Evolutionary conservation across 129 eudicot genomes (phyloP), one percentile per base, ranked within the genome.

Genomic region (Cynara cardunculus): DNA sequence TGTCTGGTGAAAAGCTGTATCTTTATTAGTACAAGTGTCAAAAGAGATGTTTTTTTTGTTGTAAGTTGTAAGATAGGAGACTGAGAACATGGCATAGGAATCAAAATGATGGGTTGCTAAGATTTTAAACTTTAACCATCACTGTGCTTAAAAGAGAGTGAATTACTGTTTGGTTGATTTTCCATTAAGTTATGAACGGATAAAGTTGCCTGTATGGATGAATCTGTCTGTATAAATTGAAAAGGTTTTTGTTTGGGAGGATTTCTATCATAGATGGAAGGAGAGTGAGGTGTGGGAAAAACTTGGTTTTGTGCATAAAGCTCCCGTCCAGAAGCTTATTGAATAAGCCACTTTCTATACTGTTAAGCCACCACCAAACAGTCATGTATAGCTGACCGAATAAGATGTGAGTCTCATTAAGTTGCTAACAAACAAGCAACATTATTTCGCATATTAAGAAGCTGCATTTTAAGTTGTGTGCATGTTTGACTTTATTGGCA

Each of bases 401-500:
- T 31, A 31, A 4, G 35, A 5, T 31, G 35, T 31, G 35, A 31
- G 35, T 31, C 35, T 31, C 35, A 7, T 31, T 2, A 31, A 31
- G 4, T 7, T 31, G 35, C 35, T 31, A 31, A 31, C 35, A 31
- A 31, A 31, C 5, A 31, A 31, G 35, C 13, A 32, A 64, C 35
- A 46, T n/a, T 37, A 35, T 49, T 46, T 5, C 32, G 26, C 56
- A 28, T 27, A 46, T 8, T 44, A 19, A 78, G 69, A 19, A 30
- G 39, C 28, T 41, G 12, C 10, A 5, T 32, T 32, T 5, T 69
- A n/a, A 46, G 69, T 69, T 34, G 18, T 71, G 56, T 68, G 44
- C 66, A 26, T 44, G 59, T 7, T 79, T 79, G 82, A 77, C 81
- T 77, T 66, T 74, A 18, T 49, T 26, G 78, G 70, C 78, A n/a